phyloP scores from a whole-genome alignment of 2,329 filamentous ascomycete species.

The Tolypocladium pustulatum region DNA sequence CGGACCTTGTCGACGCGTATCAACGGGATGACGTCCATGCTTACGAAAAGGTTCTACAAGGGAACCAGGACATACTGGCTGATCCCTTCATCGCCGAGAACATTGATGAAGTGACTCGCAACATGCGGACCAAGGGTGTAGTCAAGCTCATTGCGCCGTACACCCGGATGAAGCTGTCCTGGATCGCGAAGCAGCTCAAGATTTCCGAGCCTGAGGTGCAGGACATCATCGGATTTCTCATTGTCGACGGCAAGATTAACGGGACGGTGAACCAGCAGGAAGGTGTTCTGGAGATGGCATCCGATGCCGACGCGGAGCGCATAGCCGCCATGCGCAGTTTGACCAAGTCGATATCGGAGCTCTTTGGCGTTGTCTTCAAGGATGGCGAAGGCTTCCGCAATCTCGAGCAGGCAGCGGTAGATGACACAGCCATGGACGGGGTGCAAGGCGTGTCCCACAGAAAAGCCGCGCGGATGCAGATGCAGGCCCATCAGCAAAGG shows the following conservation, averaged over 20 bases:
- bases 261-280: conserved; percentile 84
- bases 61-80: conserved; percentile 78
- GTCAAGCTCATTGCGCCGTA: conserved; percentile 91
- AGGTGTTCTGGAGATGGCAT: conserved; percentile 73
- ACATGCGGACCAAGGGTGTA: conserved; percentile 94
- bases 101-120: conserved; percentile 96
- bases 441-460: conserved; percentile 10
- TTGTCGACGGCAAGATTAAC: conserved; percentile 77
- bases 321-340: conserved; percentile 64
- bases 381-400: conserved; percentile 61
- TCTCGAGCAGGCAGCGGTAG: conserved; percentile 12
- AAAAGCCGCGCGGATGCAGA: conserved; percentile 1
- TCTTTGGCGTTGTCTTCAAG: conserved; percentile 65
- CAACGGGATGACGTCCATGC: conserved; percentile 88
- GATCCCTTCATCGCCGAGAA: conserved; percentile 98
- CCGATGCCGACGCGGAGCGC: conserved; percentile 62
- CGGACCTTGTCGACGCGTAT: conserved; percentile 90
- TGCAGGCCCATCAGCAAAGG: background rate
- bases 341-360: conserved; percentile 54
- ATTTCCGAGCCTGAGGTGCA: conserved; percentile 80
- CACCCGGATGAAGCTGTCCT: conserved; percentile 77
- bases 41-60: conserved; percentile 80
- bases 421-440: conserved; percentile 18
- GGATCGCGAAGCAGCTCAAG: conserved; percentile 80
- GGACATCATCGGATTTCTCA: conserved; percentile 91